phyloP scores from a whole-genome alignment of 345 rosid genomes.

The Camelina hispida region DNA sequence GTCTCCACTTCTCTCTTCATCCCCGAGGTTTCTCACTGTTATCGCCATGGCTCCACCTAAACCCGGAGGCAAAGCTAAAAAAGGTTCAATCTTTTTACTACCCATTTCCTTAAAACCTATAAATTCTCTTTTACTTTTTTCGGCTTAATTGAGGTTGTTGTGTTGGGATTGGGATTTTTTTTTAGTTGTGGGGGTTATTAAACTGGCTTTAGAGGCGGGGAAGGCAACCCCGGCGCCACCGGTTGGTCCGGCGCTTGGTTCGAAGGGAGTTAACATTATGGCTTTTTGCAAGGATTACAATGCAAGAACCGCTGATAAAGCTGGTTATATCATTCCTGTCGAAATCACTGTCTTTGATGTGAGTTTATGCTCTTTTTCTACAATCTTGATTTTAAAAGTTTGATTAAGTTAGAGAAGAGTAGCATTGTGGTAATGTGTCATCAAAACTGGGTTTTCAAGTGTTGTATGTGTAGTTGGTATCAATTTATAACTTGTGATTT shows the following conservation, averaged over 20 bases:
- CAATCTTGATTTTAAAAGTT: background rate
- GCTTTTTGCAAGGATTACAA: slow-evolving; percentile 97
- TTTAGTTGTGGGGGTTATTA: slow-evolving; percentile 75
- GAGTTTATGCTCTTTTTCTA: slow-evolving; percentile 32
- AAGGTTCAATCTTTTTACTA: slow-evolving; percentile 51
- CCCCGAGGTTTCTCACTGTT: slow-evolving; percentile 68
- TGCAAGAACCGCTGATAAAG: slow-evolving; percentile 95
- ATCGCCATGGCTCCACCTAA: slow-evolving; percentile 98
- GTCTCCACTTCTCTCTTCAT: slow-evolving; percentile 54
- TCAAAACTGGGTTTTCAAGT: background rate
- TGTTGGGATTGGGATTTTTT: background rate
- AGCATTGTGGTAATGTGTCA: background rate
- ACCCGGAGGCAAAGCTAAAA: slow-evolving; percentile 82
- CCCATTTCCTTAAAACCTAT: slow-evolving; percentile 8
- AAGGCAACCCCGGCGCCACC: slow-evolving; percentile 98
- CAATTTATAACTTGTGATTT: slow-evolving; percentile 16
- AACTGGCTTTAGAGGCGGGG: slow-evolving; percentile 94
- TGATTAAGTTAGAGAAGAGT: background rate
- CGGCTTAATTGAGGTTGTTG: background rate
- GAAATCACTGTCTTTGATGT: slow-evolving; percentile 95
- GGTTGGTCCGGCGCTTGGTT: slow-evolving; percentile 90
- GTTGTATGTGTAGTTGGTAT: no score
- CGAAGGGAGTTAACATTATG: slow-evolving; percentile 90
- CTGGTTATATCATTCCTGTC: slow-evolving; percentile 90
- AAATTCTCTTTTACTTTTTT: background rate